Evolutionary conservation across 2,329 filamentous ascomycete genomes (phyloP).

Genomic region (Xylaria sp.): DNA sequence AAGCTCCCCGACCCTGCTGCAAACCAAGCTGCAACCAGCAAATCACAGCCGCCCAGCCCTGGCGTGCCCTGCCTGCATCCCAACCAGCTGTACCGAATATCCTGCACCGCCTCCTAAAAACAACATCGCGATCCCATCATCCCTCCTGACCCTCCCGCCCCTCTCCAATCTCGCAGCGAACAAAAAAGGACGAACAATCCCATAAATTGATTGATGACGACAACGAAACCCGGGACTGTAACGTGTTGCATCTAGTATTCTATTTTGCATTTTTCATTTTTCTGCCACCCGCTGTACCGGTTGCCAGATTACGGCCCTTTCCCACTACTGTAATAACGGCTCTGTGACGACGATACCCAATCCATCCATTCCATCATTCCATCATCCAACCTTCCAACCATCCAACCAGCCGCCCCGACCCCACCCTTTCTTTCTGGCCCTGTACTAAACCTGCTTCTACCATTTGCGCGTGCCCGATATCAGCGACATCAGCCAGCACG

Average conservation of each 20-base stretch:
- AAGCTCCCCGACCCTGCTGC: no score
- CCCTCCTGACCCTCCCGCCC: not conserved
- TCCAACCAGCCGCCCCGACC: conserved; percentile 22
- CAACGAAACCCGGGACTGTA: conserved; percentile 7
- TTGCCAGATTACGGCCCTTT: not conserved
- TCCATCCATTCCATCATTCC: conserved; percentile 9
- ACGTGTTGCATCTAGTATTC: conserved; percentile 5
- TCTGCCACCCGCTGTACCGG: not conserved
- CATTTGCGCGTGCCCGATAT: conserved; percentile 24
- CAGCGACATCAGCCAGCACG: conserved; percentile 15
- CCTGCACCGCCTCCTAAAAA: conserved; percentile 15
- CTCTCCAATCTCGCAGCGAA: conserved; percentile 14
- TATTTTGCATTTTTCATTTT: not conserved
- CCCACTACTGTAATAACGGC: conserved; percentile 8
- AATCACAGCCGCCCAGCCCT: not conserved
- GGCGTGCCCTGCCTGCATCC: not conserved
- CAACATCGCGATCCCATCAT: conserved; percentile 21
- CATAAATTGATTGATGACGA: conserved; percentile 20
- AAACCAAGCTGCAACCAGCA: not conserved
- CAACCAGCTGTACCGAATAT: conserved; percentile 4
- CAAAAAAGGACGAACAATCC: conserved; percentile 3
- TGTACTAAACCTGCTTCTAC: conserved; percentile 21
- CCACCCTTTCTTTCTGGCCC: conserved; percentile 13
- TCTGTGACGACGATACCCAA: conserved; percentile 32
- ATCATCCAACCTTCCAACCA: not conserved